A percentile compares a stretch with the other conserved stretches of the same genome.
Evolutionary conservation across 768 basidiomycete species (phyloP).

Genomic region (Boletus vinaceobasis): DNA sequence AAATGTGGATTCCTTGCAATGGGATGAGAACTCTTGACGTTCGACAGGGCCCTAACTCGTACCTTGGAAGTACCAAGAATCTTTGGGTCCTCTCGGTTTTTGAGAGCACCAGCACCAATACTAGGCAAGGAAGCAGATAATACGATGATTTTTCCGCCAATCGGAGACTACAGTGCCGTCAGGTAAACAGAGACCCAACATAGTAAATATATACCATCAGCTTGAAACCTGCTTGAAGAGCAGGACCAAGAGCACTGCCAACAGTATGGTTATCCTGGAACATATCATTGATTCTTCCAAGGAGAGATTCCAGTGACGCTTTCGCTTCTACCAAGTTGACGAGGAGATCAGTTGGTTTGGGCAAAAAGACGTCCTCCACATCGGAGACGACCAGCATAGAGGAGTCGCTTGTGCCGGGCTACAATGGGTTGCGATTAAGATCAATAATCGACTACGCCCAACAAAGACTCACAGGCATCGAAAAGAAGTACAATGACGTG

Average conservation of each 20-base stretch:
- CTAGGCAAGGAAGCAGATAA: slow-evolving; percentile 85
- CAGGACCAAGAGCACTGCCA: slow-evolving; percentile 93
- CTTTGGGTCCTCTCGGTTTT: slow-evolving; percentile 96
- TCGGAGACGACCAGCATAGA: slow-evolving; percentile 98
- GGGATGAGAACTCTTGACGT: background rate
- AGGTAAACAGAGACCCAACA: background rate
- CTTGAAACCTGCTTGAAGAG: slow-evolving; percentile 93
- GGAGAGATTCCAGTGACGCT: slow-evolving; percentile 72
- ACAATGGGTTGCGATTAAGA: background rate
- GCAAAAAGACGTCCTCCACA: slow-evolving; percentile 95
- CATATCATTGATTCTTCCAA: slow-evolving; percentile 89
- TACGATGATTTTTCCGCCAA: slow-evolving; percentile 92
- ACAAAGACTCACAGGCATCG: slow-evolving; percentile 54
- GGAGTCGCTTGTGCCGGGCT: slow-evolving; percentile 74
- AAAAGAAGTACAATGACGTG: slow-evolving; percentile 94
- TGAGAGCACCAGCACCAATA: slow-evolving; percentile 84
- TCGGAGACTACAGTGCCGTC: slow-evolving; percentile 56
- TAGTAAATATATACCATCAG: slow-evolving; percentile 59
- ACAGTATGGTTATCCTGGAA: slow-evolving; percentile 94
- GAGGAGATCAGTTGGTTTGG: slow-evolving; percentile 93
- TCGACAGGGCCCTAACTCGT: background rate
- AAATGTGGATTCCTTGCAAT: slow-evolving; percentile 75
- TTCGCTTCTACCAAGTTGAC: slow-evolving; percentile 89
- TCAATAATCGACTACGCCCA: background rate
- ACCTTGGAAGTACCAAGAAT: slow-evolving; percentile 93